A percentile compares a stretch with the other conserved stretches of the same genome.
These are phyloP conservation scores for Mollisia scopiformis DNA, from an alignment of 2,329 filamentous ascomycete genomes.

Conservation along the genomic window DNA sequence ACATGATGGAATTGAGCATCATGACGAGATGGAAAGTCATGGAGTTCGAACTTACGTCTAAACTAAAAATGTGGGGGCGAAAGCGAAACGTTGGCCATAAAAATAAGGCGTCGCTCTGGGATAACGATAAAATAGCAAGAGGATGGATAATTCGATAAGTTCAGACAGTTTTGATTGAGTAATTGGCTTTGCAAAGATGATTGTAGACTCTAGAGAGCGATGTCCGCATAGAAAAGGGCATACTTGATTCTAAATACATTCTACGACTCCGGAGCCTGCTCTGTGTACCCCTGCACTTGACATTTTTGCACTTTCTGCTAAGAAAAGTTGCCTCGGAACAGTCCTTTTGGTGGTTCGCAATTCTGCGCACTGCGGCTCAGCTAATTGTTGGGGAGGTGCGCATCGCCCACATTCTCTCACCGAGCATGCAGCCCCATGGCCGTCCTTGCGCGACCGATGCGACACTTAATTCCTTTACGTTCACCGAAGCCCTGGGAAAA, in stretches of 20 bases:
- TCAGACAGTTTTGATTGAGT: no score
- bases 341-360: neutral
- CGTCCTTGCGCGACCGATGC: neutral
- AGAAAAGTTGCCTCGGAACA: neutral
- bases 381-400: neutral
- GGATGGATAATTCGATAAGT: no score
- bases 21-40: neutral
- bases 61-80: neutral
- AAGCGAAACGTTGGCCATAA: neutral
- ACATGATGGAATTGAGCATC: conserved; percentile 1
- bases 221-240: neutral
- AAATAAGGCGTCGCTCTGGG: neutral
- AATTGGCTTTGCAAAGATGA: no score
- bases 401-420: neutral
- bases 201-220: no score
- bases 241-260: neutral
- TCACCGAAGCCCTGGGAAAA: neutral
- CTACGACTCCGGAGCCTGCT: no score
- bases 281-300: no score
- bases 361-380: neutral
- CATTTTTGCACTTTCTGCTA: neutral
- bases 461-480: neutral
- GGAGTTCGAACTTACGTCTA: neutral
- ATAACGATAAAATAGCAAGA: neutral
- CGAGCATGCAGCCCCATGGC: no score